Conservation (phyloP, 1,284 basidiomycete species). For the Cutaneotrichosporon spelunceum region DNA sequence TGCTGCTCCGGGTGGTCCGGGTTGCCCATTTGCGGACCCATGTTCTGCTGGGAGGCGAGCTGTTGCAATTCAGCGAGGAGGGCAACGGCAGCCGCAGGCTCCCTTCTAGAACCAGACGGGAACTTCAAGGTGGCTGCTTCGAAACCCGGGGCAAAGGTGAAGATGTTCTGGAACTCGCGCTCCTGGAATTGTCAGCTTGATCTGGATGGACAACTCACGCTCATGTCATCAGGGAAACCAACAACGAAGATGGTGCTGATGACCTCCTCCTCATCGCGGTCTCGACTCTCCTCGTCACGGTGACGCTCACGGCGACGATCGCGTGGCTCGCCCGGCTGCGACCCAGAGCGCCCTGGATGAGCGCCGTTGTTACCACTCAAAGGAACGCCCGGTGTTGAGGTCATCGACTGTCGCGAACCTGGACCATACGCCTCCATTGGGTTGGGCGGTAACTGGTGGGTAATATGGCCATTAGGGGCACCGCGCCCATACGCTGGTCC, state of each 20-base stretch:
- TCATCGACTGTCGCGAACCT: slow-evolving; percentile 26
- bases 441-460: slow-evolving; percentile 25
- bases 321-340: slow-evolving; percentile 24
- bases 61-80: slow-evolving; percentile 43
- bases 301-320: slow-evolving; percentile 25
- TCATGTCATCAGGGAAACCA: slow-evolving; percentile 98
- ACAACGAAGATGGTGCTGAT: slow-evolving; percentile 98
- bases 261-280: slow-evolving; percentile 64
- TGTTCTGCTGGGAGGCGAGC: slow-evolving; percentile 36
- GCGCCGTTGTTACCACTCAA: slow-evolving; percentile 15
- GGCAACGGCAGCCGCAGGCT: slow-evolving; percentile 30
- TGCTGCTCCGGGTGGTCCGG: slow-evolving; percentile 20
- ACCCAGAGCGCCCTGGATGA: slow-evolving; percentile 15
- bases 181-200: slow-evolving; percentile 58
- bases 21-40: slow-evolving; percentile 13
- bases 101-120: slow-evolving; percentile 55
- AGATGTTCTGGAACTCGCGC: slow-evolving; percentile 99
- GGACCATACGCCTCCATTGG: slow-evolving; percentile 27
- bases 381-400: slow-evolving; percentile 20
- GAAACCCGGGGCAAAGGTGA: slow-evolving; percentile 91
- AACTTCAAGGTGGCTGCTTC: slow-evolving; percentile 98
- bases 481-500: slow-evolving; percentile 16
- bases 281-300: slow-evolving; percentile 34
- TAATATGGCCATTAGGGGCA: slow-evolving; percentile 24
- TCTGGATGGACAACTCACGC: slow-evolving; percentile 60